Evolutionary conservation across 768 basidiomycete genomes (phyloP).

Genomic region (Terana coerulea): DNA sequence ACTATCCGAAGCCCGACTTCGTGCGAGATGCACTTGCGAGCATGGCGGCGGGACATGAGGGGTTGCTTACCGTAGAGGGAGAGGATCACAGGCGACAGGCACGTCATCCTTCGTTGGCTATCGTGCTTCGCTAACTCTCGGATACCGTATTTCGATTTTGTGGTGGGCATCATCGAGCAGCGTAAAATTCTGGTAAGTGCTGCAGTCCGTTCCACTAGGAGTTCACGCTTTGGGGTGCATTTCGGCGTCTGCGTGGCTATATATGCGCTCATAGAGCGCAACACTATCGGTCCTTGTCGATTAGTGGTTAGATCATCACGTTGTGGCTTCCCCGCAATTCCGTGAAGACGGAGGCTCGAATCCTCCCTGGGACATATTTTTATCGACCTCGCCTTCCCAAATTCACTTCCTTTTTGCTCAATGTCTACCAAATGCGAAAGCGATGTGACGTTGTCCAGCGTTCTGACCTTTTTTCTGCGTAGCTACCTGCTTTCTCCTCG

Average conservation of each 20-base stretch:
- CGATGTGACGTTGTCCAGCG: background rate
- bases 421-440: too few species aligned
- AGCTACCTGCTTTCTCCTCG: slow-evolving; percentile 52
- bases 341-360: slow-evolving; percentile 10
- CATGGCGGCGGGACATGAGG: slow-evolving; percentile 48
- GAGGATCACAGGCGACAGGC: slow-evolving; percentile 54
- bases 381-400: background rate
- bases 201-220: background rate
- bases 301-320: slow-evolving; percentile 10
- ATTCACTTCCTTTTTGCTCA: too few species aligned
- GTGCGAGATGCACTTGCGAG: slow-evolving; percentile 46
- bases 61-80: slow-evolving; percentile 51
- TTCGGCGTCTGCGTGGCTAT: too few species aligned
- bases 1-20: slow-evolving; percentile 62
- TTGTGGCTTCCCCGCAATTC: slow-evolving; percentile 2
- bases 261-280: background rate
- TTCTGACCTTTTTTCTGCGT: slow-evolving; percentile 13
- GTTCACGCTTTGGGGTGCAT: background rate
- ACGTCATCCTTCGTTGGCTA: slow-evolving; percentile 11
- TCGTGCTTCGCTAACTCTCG: background rate
- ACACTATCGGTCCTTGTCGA: background rate
- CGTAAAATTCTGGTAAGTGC: slow-evolving; percentile 47
- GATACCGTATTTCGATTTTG: background rate
- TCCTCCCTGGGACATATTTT: slow-evolving; percentile 8
- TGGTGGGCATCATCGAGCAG: slow-evolving; percentile 23